Base-by-base conservation (phyloP, 2,329 filamentous ascomycete genomes). In the Aspergillus awamori region DNA sequence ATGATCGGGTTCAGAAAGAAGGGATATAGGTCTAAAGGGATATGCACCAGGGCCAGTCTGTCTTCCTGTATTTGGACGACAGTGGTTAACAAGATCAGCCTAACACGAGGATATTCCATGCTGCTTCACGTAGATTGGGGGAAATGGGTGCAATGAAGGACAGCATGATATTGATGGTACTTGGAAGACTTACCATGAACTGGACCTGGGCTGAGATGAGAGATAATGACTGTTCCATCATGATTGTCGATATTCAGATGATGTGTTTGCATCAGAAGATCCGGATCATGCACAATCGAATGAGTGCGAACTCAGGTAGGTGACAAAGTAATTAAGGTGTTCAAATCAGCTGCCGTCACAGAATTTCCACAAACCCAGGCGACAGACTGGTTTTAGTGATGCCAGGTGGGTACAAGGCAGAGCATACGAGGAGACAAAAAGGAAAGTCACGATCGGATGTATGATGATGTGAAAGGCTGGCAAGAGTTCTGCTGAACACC, bases 11-110 rank as follows among this genome's bases (percentile, higher is more conserved):
- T 92, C 15, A 97, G 80, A 69, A 97, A 92, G 65, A 84, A 85
- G 5, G 89, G 82, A 76, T 97, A 88, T 52, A 95, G 84, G 58
- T 88, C 82, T 63, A 96, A 81, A 1, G 94, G 93, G 61, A 98
- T 93, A 76, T 97, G 93, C 71, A 98, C 92, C 63, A 99, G 84
- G 70, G 89, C 92, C 70, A 97, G 87, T 65, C 88, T 89, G 67
- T 92, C 92, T 71, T 96, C 90, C 95, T 98, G 53, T 53, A 61
- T 33, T 52, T 64, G 61, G 24, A 66, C 58, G 15, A 63, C 36
- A 11, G 61, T 64, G 20, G 65, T 68, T 43, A 69, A 63, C 33
- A 57, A 64, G 48, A 62, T 51, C n/a, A 67, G 59, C 43, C 53
- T 61, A 36, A 39, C 20, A n/a, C 47, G 48, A 43, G 39, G 22